Percentiles rank a stretch among this genome's conserved stretches.
Conservation (phyloP, 371 early-diverging fungal species). For the Apophysomyces elegans region DNA sequence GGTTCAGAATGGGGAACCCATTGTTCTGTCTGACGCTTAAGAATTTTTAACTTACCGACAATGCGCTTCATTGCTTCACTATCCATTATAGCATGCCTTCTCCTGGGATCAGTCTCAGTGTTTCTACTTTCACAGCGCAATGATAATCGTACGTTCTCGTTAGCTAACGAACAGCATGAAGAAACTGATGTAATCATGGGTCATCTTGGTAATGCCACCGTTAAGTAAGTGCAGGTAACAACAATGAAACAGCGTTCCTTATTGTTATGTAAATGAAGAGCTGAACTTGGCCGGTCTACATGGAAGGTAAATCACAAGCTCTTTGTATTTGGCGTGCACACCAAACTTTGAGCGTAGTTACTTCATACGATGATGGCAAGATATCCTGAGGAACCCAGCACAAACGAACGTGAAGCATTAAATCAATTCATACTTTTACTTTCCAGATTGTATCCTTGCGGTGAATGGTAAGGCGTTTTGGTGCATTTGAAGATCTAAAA, state of each 20-base stretch:
- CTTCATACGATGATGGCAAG: constrained; percentile 97
- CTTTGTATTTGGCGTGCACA: background rate
- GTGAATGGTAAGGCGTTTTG: constrained; percentile 80
- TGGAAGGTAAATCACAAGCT: constrained; percentile 59
- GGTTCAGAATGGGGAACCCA: too few relatives aligned
- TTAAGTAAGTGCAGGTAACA: constrained; percentile 56
- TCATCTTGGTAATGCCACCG: constrained; percentile 81
- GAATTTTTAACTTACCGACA: too few relatives aligned
- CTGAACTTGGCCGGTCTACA: constrained; percentile 84
- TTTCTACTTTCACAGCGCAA: background rate
- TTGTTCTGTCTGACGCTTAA: too few relatives aligned
- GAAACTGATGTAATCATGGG: constrained; percentile 68
- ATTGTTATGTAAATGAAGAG: constrained; percentile 48
- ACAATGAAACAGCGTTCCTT: background rate
- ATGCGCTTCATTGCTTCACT: background rate
- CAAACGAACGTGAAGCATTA: constrained; percentile 81
- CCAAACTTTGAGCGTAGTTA: constrained; percentile 42
- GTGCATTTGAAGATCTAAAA: background rate
- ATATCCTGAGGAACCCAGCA: constrained; percentile 88
- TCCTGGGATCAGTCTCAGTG: background rate
- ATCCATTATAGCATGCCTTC: background rate
- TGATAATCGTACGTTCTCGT: background rate
- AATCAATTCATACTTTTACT: constrained; percentile 84
- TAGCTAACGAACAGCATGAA: background rate
- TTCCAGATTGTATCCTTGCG: constrained; percentile 96